These are phyloP conservation scores for Plasmodium yoelii DNA, from an alignment of 169 alveolate genomes.

Conservation along the genomic window DNA sequence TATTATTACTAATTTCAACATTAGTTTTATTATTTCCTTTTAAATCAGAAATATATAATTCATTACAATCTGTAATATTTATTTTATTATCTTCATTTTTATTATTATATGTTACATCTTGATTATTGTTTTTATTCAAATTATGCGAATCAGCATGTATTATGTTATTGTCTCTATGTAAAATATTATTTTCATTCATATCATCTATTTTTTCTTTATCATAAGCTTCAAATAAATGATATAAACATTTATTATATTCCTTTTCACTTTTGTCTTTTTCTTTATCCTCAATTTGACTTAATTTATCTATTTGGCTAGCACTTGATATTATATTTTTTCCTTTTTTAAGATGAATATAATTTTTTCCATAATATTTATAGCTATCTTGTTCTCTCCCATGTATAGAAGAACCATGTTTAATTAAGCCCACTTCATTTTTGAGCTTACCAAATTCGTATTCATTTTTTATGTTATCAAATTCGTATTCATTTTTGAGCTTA, in stretches of 20 bases:
- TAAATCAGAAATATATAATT: no score
- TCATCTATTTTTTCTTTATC: constrained; percentile 32
- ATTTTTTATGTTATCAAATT: no score
- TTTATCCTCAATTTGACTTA: not conserved
- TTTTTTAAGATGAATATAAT: not conserved
- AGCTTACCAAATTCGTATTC: not conserved
- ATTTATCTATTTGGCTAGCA: not conserved
- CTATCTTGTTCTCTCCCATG: not conserved
- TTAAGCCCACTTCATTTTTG: no score
- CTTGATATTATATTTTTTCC: not conserved
- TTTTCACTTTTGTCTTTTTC: not conserved
- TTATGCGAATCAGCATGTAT: not conserved
- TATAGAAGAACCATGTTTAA: not conserved
- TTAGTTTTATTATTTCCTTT: no score
- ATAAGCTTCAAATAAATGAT: constrained; percentile 23
- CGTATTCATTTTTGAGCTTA: no score
- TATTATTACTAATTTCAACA: no score
- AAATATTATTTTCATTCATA: not conserved
- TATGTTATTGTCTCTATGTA: not conserved
- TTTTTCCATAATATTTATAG: not conserved
- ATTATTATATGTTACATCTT: no score
- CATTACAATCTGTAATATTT: no score
- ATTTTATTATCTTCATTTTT: no score
- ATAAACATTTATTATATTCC: constrained; percentile 14
- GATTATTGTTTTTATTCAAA: no score